Conservation (phyloP, 169 alveolate species). For the Cryptosporidium canis region DNA sequence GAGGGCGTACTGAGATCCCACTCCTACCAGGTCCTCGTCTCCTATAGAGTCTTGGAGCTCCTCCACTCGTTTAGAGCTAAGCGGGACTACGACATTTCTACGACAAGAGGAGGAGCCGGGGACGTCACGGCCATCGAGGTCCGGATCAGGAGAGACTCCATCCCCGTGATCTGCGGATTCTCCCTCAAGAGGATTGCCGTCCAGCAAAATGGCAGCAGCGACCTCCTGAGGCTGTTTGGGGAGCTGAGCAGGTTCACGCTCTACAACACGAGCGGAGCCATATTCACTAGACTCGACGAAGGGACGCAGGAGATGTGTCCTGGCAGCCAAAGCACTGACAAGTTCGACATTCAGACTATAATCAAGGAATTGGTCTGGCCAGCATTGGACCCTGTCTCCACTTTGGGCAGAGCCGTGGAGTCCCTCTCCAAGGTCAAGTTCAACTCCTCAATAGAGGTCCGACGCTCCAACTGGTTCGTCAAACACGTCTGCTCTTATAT, state of each 20-base stretch:
- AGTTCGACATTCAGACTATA: slow-evolving; percentile 8
- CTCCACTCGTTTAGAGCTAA: neutral
- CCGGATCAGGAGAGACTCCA: neutral
- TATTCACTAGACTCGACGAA: neutral
- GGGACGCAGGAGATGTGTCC: neutral
- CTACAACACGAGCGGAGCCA: neutral
- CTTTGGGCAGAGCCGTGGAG: neutral
- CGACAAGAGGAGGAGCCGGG: neutral
- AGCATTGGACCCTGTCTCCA: slow-evolving; percentile 24
- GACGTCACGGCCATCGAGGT: neutral
- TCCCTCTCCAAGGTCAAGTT: slow-evolving; percentile 15
- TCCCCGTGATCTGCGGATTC: slow-evolving; percentile 38
- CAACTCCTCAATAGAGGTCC: slow-evolving; percentile 28
- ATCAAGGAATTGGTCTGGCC: slow-evolving; percentile 21
- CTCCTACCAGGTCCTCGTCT: slow-evolving; percentile 8
- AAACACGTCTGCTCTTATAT: neutral
- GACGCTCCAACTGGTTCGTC: slow-evolving; percentile 54
- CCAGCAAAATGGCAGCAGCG: neutral
- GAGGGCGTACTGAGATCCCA: slow-evolving; percentile 25
- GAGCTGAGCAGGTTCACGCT: neutral
- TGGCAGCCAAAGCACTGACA: neutral
- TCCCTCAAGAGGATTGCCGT: neutral
- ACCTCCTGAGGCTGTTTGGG: neutral
- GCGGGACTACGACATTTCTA: slow-evolving; percentile 7
- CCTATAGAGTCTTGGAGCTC: slow-evolving; percentile 17